Percentiles rank a stretch among this genome's conserved stretches.
phyloP scores from a whole-genome alignment of 805 yeast species.

The Lipomyces spencermartinsiae region DNA sequence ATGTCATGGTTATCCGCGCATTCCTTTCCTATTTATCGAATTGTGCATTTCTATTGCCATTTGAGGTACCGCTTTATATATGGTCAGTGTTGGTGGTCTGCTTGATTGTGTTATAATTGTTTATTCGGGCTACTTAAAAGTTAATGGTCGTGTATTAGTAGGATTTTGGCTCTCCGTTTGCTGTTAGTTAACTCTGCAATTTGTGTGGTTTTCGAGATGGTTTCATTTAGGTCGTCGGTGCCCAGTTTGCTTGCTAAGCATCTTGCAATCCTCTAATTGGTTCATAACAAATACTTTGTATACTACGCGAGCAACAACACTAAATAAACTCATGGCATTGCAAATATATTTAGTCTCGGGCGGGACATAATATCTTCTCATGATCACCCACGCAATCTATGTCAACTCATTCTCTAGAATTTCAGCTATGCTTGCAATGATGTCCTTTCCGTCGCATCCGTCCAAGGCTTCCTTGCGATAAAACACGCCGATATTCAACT shows the following conservation, averaged over 20 bases:
- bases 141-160: not conserved
- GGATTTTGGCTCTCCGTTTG: not conserved
- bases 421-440: constrained; percentile 6
- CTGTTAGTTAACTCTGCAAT: not conserved
- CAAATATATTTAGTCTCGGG: not conserved
- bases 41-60: not conserved
- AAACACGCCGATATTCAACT: constrained; percentile 38
- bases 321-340: not conserved
- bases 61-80: not conserved
- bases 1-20: not conserved
- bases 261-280: not conserved
- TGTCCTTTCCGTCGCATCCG: constrained; percentile 7
- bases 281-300: not conserved
- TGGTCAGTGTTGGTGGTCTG: not conserved
- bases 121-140: not conserved
- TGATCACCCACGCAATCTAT: no score
- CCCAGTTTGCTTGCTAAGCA: no score
- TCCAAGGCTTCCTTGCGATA: constrained; percentile 16
- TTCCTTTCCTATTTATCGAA: not conserved
- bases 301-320: not conserved
- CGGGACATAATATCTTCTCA: no score
- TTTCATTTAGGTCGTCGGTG: no score
- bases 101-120: not conserved
- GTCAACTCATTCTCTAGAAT: constrained; percentile 5
- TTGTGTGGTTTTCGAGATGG: not conserved